These are phyloP conservation scores for Antitrichia curtipendula DNA, from an alignment of 225 moss, liverwort and hornwort species.

Conservation along the genomic window DNA sequence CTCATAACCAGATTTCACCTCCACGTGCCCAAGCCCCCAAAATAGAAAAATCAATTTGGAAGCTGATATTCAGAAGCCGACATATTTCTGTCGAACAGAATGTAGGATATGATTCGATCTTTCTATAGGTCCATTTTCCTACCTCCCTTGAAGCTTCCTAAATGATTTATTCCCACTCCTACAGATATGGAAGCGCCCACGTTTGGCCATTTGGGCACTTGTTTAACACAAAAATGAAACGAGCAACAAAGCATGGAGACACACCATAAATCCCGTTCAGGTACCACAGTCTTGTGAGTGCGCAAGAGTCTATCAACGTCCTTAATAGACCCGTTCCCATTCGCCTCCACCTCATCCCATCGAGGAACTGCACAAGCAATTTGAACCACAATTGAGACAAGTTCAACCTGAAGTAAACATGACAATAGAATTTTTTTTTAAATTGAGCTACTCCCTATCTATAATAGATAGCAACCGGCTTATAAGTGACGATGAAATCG, in stretches of 20 bases:
- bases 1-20: not conserved
- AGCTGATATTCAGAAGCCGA: not conserved
- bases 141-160: not conserved
- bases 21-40: not conserved
- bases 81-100: not conserved
- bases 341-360: conserved; percentile 34
- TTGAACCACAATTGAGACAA: not conserved
- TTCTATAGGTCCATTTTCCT: not conserved
- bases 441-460: not conserved
- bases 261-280: conserved; percentile 33
- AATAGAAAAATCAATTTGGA: not conserved
- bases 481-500: not conserved
- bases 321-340: conserved; percentile 9
- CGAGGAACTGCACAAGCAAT: conserved; percentile 21
- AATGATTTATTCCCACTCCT: not conserved
- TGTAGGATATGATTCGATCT: too few relatives aligned
- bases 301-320: conserved; percentile 23
- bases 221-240: not conserved
- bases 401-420: not conserved
- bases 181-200: not conserved
- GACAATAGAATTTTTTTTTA: too few relatives aligned
- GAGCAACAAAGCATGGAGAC: not conserved
- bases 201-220: not conserved
- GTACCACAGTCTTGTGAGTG: conserved; percentile 12
- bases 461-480: not conserved